These are phyloP conservation scores for Mucor ambiguus DNA, from an alignment of 371 early-diverging fungal species.

Conservation along the genomic window DNA sequence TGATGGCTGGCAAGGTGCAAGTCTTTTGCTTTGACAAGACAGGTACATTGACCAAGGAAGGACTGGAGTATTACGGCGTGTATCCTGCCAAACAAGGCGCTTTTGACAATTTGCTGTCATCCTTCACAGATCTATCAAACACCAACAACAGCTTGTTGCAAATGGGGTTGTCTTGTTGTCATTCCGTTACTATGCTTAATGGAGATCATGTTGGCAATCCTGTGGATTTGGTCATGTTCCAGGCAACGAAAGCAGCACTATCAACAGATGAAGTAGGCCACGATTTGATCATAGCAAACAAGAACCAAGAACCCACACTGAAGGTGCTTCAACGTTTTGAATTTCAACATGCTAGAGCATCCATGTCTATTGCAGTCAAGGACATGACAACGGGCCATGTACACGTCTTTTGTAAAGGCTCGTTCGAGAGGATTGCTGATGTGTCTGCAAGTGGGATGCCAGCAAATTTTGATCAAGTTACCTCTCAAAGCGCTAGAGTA, in stretches of 20 bases:
- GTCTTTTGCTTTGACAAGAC: slow-evolving; percentile 83
- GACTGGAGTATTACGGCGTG: slow-evolving; percentile 55
- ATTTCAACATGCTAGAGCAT: slow-evolving; percentile 77
- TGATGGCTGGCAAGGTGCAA: slow-evolving; percentile 86
- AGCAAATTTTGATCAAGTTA: slow-evolving; percentile 46
- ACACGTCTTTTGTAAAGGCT: slow-evolving; percentile 76
- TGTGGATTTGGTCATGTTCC: slow-evolving; percentile 87
- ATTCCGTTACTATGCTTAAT: slow-evolving; percentile 65
- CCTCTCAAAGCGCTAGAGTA: slow-evolving; percentile 59
- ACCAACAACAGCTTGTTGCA: slow-evolving; percentile 32
- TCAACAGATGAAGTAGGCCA: background rate
- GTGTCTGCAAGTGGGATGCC: slow-evolving; percentile 54
- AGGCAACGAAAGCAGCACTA: slow-evolving; percentile 45
- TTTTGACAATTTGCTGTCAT: background rate
- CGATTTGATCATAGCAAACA: background rate
- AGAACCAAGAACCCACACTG: background rate
- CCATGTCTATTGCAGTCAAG: slow-evolving; percentile 77
- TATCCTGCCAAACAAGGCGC: slow-evolving; percentile 8
- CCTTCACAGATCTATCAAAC: background rate
- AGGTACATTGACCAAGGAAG: slow-evolving; percentile 65
- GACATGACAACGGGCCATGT: slow-evolving; percentile 43
- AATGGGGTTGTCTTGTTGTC: slow-evolving; percentile 74
- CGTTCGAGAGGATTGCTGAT: slow-evolving; percentile 69
- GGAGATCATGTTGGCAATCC: slow-evolving; percentile 79
- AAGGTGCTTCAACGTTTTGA: slow-evolving; percentile 73